Percentiles rank a stretch among this genome's conserved stretches.
These are phyloP conservation scores for Pythium volutum DNA, from an alignment of 352 stramenopile species.

Conservation along the genomic window DNA sequence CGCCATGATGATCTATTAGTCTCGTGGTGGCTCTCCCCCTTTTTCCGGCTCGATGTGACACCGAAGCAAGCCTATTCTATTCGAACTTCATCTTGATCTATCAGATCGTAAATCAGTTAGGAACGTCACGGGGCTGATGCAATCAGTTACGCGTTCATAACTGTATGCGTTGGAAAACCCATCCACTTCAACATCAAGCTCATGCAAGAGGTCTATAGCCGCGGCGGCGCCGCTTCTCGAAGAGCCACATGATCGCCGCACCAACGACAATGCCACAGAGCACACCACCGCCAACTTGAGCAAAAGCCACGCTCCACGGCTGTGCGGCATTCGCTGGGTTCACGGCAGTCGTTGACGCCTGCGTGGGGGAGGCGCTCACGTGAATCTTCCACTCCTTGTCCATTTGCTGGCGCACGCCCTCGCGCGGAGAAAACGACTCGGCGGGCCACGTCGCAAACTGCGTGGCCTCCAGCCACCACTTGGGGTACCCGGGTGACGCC, in stretches of 20 bases:
- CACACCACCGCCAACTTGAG: slow-evolving; percentile 19
- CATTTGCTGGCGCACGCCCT: slow-evolving; percentile 24
- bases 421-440: slow-evolving; percentile 31
- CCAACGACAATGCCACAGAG: slow-evolving; percentile 20
- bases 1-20: slow-evolving; percentile 12
- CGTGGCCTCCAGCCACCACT: slow-evolving; percentile 39
- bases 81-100: neutral
- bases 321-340: neutral
- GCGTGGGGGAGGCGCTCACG: neutral
- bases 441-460: slow-evolving; percentile 51
- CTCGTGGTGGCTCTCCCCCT: neutral
- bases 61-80: slow-evolving; percentile 2
- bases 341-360: neutral
- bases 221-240: slow-evolving; percentile 19
- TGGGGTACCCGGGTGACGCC: slow-evolving; percentile 41
- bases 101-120: too few relatives aligned
- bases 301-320: slow-evolving; percentile 1
- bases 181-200: slow-evolving; percentile 3
- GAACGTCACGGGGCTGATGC: too few relatives aligned
- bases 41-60: slow-evolving; percentile 15
- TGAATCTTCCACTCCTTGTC: slow-evolving; percentile 9
- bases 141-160: neutral
- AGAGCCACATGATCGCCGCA: slow-evolving; percentile 15
- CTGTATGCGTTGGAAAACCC: neutral
- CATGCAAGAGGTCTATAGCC: slow-evolving; percentile 23